These are phyloP conservation scores for Taiozyma sp. DNA, from an alignment of 1,139 yeast genomes.

Conservation along the genomic window DNA sequence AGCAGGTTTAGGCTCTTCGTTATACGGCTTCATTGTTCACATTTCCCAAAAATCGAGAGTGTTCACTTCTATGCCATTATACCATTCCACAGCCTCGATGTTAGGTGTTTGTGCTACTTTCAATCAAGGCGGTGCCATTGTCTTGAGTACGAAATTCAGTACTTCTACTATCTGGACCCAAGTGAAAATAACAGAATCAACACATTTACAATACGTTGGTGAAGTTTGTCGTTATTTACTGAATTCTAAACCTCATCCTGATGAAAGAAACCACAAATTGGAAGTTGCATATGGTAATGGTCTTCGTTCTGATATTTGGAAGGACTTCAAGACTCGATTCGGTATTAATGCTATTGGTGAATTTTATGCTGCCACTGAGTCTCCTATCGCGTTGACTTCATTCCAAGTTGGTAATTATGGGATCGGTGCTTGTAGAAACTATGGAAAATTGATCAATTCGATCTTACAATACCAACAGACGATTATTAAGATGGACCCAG, in stretches of 20 bases:
- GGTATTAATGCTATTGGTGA: constrained; percentile 77
- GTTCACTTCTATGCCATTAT: constrained; percentile 92
- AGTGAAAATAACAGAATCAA: constrained; percentile 64
- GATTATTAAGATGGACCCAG: constrained; percentile 74
- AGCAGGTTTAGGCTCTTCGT: constrained; percentile 58
- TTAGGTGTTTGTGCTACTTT: constrained; percentile 77
- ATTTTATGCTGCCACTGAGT: constrained; percentile 92
- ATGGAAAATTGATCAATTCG: constrained; percentile 60
- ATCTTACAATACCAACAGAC: constrained; percentile 54
- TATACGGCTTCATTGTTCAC: constrained; percentile 70
- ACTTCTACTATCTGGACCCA: constrained; percentile 91
- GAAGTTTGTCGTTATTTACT: constrained; percentile 89
- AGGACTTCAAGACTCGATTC: constrained; percentile 71
- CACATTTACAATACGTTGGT: constrained; percentile 91
- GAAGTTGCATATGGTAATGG: constrained; percentile 90
- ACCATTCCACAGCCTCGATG: constrained; percentile 91
- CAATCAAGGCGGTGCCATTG: constrained; percentile 68
- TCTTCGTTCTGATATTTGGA: constrained; percentile 89
- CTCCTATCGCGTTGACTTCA: constrained; percentile 87
- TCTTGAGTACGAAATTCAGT: constrained; percentile 79
- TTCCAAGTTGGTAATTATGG: constrained; percentile 78
- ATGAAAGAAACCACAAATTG: constrained; percentile 64
- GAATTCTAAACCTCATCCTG: constrained; percentile 56
- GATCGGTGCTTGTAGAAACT: constrained; percentile 84
- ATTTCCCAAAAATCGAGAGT: constrained; percentile 53